Conservation (phyloP, 805 yeast species). For the Dipodascus geniculatus region DNA sequence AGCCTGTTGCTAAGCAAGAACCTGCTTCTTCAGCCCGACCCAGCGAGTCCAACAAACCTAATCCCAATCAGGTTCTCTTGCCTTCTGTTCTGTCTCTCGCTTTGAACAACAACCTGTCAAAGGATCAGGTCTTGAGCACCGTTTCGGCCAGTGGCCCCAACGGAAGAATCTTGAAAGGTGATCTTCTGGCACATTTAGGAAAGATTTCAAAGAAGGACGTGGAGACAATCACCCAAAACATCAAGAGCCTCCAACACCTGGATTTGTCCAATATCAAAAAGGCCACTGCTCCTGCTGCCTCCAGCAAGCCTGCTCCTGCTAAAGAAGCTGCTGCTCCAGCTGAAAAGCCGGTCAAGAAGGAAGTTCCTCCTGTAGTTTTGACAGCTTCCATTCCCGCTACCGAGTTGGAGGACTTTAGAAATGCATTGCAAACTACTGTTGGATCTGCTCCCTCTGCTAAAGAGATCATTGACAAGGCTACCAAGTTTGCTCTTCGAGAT, state of each 20-base stretch:
- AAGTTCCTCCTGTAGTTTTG: constrained; percentile 10
- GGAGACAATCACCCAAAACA: constrained; percentile 36
- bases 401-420: constrained; percentile 12
- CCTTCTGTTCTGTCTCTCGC: constrained; percentile 72
- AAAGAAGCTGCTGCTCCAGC: constrained; percentile 6
- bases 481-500: constrained; percentile 30
- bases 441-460: constrained; percentile 20
- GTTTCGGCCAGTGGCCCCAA: constrained; percentile 81
- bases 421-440: constrained; percentile 17
- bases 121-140: constrained; percentile 55
- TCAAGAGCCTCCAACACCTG: constrained; percentile 46
- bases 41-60: constrained; percentile 33
- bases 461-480: constrained; percentile 32
- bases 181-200: constrained; percentile 77
- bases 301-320: constrained; percentile 14
- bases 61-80: constrained; percentile 51
- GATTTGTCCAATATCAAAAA: constrained; percentile 56
- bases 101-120: constrained; percentile 47
- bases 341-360: constrained; percentile 4
- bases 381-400: constrained; percentile 9
- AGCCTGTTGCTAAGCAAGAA: constrained; percentile 9
- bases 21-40: constrained; percentile 16
- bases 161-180: constrained; percentile 85
- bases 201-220: constrained; percentile 48
- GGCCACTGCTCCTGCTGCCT: constrained; percentile 19